Conservation (phyloP, 345 rosid genomes). For the Brassica carinata region DNA sequence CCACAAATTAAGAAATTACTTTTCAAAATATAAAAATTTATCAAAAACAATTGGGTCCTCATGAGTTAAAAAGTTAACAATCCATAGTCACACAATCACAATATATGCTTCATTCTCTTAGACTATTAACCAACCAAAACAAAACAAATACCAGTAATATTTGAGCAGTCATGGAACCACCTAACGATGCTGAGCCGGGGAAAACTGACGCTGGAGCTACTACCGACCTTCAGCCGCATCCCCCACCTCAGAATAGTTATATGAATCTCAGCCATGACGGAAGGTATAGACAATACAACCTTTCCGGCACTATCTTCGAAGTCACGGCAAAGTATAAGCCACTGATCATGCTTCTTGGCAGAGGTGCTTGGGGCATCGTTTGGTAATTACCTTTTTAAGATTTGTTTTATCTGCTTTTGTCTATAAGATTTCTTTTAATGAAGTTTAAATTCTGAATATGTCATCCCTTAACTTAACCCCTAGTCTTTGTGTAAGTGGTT, state of each 20-base stretch:
- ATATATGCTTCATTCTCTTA: neutral
- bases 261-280: slow-evolving; percentile 71
- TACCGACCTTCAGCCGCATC: neutral
- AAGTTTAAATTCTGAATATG: neutral
- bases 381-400: slow-evolving; percentile 50
- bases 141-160: neutral
- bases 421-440: neutral
- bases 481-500: neutral
- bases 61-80: neutral
- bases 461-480: neutral
- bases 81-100: neutral
- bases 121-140: neutral
- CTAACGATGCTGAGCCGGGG: neutral
- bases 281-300: slow-evolving; percentile 67
- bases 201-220: neutral
- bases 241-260: slow-evolving; percentile 45
- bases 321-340: slow-evolving; percentile 84
- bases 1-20: neutral
- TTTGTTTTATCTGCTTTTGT: neutral
- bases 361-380: slow-evolving; percentile 83
- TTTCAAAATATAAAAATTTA: neutral
- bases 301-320: slow-evolving; percentile 70
- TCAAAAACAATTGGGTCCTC: neutral
- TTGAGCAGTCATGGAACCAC: slow-evolving; percentile 9
- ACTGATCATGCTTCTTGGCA: slow-evolving; percentile 77